These are phyloP conservation scores for Primulina huaijiensis DNA, from an alignment of 257 asterid species.

Conservation along the genomic window DNA sequence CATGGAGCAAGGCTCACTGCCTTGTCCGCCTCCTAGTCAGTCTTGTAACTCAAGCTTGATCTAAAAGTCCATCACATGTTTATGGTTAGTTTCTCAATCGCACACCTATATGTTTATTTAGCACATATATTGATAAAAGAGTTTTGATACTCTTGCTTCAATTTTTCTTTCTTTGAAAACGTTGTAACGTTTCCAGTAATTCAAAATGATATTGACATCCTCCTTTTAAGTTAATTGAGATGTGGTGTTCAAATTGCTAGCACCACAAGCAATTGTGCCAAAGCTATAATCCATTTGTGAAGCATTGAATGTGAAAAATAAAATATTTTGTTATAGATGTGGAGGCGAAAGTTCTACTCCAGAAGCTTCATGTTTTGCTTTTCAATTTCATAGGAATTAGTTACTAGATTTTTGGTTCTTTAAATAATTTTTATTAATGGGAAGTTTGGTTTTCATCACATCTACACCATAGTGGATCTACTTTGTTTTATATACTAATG, in stretches of 20 bases:
- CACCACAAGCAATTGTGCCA: background rate
- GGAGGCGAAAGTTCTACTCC: background rate
- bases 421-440: background rate
- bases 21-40: slow-evolving; percentile 34
- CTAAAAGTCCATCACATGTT: slow-evolving; percentile 20
- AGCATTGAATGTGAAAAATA: background rate
- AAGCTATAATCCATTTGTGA: background rate
- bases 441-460: background rate
- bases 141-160: background rate
- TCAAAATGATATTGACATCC: no score
- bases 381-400: no score
- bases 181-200: no score
- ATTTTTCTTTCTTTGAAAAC: background rate
- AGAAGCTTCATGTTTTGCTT: no score
- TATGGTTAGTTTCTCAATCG: slow-evolving; percentile 1
- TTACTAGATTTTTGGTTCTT: background rate
- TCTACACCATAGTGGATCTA: no score
- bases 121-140: background rate
- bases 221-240: background rate
- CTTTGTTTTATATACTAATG: no score
- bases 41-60: slow-evolving; percentile 33
- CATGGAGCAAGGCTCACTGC: slow-evolving; percentile 30
- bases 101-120: background rate
- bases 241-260: background rate
- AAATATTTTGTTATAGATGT: background rate